Base-by-base conservation (phyloP, 495 filamentous ascomycete genomes). In the Neurospora sp. region DNA sequence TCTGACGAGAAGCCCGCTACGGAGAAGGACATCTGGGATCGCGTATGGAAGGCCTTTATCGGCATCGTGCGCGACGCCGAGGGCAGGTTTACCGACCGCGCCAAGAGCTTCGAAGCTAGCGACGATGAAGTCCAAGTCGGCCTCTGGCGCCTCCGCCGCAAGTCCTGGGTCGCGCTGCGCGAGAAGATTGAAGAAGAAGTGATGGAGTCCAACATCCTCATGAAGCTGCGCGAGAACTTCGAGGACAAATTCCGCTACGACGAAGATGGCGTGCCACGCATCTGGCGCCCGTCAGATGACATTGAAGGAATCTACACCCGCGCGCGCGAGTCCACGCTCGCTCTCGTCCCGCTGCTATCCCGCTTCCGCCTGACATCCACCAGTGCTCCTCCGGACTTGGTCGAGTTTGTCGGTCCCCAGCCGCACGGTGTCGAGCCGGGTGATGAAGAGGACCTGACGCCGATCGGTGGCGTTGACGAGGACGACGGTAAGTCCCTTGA, bases 241-340 rank as follows among this genome's bases (percentile, higher is more conserved):
- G 96, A 99, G 77, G 96, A 99, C 82, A 97, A 96, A 79, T 99
- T 99, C 87, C 92, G 96, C 71, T 99, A 99, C 77, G 96, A 99
- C 74, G 94, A 97, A 68, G 90, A 89, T 16, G 96, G 96, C 42
- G 96, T 99, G 3, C 96, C 96, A 5, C 86, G 96, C 44, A 97
- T 99, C 78, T 99, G 96, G 96, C 91, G 96, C 27, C 96, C 96
- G 3, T 94, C 91, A 0, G 96, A 99, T 80, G 96, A 98, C 79
- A 98, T 99, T 77, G 96, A 99, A 81, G 93, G 94, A 61, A 81
- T 95, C 69, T 99, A 98, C 79, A 97, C 94, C 14, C 89, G 87
- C 68, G 94, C 96, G 12, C 91, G 94, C 71, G 94, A 98, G 77
- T 94, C 93, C 2, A 99, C 96, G 0, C 84, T 98, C 53, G 90